phyloP scores from a whole-genome alignment of 306 rosid genomes.

The Chamaecrista fasciculata region DNA sequence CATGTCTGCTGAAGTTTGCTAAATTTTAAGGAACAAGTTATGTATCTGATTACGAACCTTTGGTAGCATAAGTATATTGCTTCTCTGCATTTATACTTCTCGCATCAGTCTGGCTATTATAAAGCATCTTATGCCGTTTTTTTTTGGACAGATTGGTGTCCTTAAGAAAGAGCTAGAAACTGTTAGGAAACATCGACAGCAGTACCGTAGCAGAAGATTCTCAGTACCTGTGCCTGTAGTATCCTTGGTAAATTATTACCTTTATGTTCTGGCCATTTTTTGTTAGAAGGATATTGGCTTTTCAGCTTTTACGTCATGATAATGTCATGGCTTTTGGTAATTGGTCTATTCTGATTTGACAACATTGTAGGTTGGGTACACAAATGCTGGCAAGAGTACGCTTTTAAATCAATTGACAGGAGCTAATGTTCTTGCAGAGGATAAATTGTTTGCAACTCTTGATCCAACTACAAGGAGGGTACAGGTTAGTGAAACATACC shows the following conservation, averaged over 20 bases:
- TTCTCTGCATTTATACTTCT: not conserved
- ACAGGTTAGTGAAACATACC: slow-evolving; percentile 58
- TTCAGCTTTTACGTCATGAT: not conserved
- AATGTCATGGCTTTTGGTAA: slow-evolving; percentile 13
- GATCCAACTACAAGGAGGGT: slow-evolving; percentile 99
- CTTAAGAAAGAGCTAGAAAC: slow-evolving; percentile 79
- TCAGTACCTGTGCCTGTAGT: slow-evolving; percentile 92
- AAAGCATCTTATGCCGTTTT: slow-evolving; percentile 14
- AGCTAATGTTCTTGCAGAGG: slow-evolving; percentile 94
- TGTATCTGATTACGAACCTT: slow-evolving; percentile 19
- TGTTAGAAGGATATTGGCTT: slow-evolving; percentile 21
- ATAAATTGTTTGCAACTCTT: slow-evolving; percentile 90
- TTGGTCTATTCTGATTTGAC: slow-evolving; percentile 22
- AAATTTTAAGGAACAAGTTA: slow-evolving; percentile 2
- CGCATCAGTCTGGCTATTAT: slow-evolving; percentile 6
- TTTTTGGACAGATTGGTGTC: slow-evolving; percentile 67
- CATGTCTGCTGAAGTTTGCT: slow-evolving; percentile 7
- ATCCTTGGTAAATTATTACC: slow-evolving; percentile 64
- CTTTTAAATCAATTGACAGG: slow-evolving; percentile 90
- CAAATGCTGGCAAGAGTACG: slow-evolving; percentile 98
- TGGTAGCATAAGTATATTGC: slow-evolving; percentile 2
- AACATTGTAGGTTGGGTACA: slow-evolving; percentile 84
- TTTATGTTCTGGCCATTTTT: slow-evolving; percentile 9
- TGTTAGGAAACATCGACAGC: slow-evolving; percentile 89
- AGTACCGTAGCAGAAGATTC: slow-evolving; percentile 74